Evolutionary conservation across 2,329 filamentous ascomycete species (phyloP).

Genomic region (Emergomyces africanus): DNA sequence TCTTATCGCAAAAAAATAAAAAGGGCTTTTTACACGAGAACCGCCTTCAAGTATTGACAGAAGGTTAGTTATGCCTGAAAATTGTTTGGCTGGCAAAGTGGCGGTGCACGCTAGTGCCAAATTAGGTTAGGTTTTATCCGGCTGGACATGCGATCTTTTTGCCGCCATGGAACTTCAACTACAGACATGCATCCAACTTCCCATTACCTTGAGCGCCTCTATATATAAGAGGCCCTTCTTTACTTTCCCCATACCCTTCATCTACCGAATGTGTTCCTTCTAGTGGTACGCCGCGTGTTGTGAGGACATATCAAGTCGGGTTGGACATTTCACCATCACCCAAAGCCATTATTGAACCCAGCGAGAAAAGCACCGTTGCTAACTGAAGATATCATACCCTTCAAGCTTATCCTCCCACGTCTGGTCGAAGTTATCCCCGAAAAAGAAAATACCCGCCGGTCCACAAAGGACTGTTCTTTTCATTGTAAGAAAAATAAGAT

Average conservation of each 20-base stretch:
- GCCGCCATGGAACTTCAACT: neutral
- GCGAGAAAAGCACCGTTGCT: slow-evolving; percentile 17
- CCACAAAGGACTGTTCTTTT: neutral
- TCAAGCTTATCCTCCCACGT: slow-evolving; percentile 8
- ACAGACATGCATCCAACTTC: neutral
- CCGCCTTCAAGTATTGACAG: neutral
- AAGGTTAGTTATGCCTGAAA: neutral
- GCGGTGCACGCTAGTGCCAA: neutral
- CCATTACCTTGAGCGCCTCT: neutral
- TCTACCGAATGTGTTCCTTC: neutral
- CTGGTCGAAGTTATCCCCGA: slow-evolving; percentile 1
- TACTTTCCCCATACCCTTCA: neutral
- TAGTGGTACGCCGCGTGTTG: slow-evolving; percentile 1
- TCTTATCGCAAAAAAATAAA: neutral
- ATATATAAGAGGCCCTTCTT: neutral
- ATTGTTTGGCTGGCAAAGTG: neutral
- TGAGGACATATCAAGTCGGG: slow-evolving; percentile 14
- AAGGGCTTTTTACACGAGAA: no score
- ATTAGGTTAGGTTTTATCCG: neutral
- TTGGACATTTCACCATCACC: slow-evolving; percentile 13
- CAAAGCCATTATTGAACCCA: slow-evolving; percentile 6
- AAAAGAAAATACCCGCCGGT: neutral
- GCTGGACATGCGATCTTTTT: neutral
- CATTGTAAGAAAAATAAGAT: neutral
- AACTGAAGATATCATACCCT: slow-evolving; percentile 18